Evolutionary conservation across 83 land plant genomes (phyloP).

Genomic region (Larix sibirica): DNA sequence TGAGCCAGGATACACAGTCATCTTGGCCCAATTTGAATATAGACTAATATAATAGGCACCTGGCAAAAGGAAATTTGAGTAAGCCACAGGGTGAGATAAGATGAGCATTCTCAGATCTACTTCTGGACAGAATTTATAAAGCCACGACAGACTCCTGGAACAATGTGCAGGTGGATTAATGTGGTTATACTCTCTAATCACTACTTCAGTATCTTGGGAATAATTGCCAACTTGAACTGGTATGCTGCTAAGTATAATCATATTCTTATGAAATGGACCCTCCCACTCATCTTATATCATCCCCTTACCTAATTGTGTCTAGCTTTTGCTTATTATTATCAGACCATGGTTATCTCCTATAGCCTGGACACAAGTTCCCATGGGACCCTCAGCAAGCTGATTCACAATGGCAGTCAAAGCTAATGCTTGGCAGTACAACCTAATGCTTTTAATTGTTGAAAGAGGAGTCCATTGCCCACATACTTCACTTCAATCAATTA

Average conservation of each 20-base stretch:
- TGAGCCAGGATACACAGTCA: background rate
- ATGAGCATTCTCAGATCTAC: background rate
- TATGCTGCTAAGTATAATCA: background rate
- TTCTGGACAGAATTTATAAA: background rate
- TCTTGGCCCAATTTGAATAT: background rate
- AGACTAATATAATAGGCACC: background rate
- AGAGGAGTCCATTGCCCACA: background rate
- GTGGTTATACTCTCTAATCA: too few relatives aligned
- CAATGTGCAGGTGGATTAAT: too few relatives aligned
- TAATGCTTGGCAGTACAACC: background rate
- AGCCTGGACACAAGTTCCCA: background rate
- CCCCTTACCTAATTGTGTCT: background rate
- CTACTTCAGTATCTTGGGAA: background rate
- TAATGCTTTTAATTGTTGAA: background rate
- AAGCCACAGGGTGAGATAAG: background rate
- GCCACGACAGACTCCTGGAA: background rate
- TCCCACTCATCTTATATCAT: background rate
- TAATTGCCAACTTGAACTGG: background rate
- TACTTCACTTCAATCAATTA: background rate
- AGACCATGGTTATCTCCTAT: background rate
- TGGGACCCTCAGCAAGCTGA: background rate
- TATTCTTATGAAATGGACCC: background rate
- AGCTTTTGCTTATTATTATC: background rate
- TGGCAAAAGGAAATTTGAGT: background rate
- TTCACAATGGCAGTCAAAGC: background rate